A percentile compares a stretch with the other conserved stretches of the same genome.
phyloP scores from a whole-genome alignment of 176 grass and related monocot species.

The Triticum aestivum region DNA sequence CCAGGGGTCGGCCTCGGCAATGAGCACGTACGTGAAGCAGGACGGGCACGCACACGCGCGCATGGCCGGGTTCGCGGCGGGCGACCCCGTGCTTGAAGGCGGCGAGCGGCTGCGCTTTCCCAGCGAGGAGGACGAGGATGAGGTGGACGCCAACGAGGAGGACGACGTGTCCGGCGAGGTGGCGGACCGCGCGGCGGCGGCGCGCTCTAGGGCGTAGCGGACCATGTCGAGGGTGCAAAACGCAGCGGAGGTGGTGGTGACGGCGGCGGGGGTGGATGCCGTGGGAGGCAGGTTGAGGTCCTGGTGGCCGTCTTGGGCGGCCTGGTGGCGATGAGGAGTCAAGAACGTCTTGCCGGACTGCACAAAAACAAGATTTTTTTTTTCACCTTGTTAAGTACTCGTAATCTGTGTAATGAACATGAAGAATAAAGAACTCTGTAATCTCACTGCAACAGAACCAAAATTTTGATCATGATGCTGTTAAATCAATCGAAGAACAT shows the following conservation, averaged over 20 bases:
- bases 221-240: conserved; percentile 63
- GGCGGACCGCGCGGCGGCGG: neutral
- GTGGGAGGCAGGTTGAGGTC: conserved; percentile 52
- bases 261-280: neutral
- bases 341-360: conserved; percentile 59
- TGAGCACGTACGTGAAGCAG: conserved; percentile 76
- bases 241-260: neutral
- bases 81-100: neutral
- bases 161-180: conserved; percentile 10
- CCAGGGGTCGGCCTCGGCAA: conserved; percentile 33
- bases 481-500: neutral
- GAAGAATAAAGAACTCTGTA: neutral
- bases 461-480: neutral
- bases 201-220: conserved; percentile 49
- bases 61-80: conserved; percentile 15
- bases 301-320: neutral
- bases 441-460: neutral
- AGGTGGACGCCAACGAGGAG: conserved; percentile 24
- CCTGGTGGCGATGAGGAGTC: conserved; percentile 32
- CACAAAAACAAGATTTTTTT: neutral
- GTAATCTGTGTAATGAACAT: neutral
- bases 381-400: neutral
- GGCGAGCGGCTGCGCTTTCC: conserved; percentile 37
- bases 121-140: conserved; percentile 41
- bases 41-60: conserved; percentile 49